A percentile compares a stretch with the other conserved stretches of the same genome.
phyloP scores from a whole-genome alignment of 129 eudicot genomes.

The Oenanthe sinensis region DNA sequence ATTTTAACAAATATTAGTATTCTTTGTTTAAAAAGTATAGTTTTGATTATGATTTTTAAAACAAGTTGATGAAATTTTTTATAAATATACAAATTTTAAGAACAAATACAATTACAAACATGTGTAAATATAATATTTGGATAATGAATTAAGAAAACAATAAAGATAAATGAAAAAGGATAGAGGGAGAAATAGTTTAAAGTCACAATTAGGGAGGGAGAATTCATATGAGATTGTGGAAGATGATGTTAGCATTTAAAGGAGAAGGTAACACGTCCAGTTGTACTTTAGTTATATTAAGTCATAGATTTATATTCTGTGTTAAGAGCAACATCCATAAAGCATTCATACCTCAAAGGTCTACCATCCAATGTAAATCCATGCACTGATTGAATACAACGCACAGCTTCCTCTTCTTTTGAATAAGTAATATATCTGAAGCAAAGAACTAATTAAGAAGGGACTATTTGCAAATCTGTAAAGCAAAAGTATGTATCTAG shows the following conservation, averaged over 20 bases:
- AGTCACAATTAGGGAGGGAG: background rate
- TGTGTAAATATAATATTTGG: no score
- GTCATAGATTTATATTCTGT: background rate
- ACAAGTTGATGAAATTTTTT: no score
- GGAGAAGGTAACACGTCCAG: background rate
- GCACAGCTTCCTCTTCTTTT: conserved; percentile 94
- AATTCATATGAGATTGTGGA: background rate
- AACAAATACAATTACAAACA: no score
- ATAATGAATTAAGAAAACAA: no score
- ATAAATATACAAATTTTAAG: no score
- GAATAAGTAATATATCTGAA: conserved; percentile 87
- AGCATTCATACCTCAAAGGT: conserved; percentile 61
- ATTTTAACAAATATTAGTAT: no score
- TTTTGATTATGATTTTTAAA: no score
- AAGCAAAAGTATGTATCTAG: conserved; percentile 5
- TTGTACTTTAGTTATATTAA: background rate
- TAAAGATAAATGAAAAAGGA: background rate
- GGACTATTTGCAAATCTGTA: background rate
- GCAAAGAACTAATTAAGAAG: conserved; percentile 9
- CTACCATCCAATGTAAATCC: conserved; percentile 87
- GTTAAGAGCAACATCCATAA: background rate
- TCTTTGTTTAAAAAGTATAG: no score
- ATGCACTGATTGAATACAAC: conserved; percentile 92
- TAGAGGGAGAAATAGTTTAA: no score
- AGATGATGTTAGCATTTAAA: background rate